Evolutionary conservation across 164 flowering plant genomes (phyloP).

Genomic region (Kalanchoe fedtschenkoi): DNA sequence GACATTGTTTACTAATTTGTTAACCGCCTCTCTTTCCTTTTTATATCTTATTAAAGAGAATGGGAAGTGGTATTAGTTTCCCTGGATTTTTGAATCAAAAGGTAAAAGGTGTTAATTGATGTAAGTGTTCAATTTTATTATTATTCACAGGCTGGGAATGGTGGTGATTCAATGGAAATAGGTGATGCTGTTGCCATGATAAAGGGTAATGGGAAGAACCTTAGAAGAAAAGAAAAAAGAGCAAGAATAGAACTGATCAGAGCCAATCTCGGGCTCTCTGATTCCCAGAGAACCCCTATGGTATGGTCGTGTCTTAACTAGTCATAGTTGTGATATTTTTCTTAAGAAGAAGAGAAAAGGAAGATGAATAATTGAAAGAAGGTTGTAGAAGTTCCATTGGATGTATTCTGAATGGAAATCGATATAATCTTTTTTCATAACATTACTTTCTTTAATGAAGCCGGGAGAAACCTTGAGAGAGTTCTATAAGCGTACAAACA

Average conservation of each 20-base stretch:
- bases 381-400: neutral
- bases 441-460: constrained; percentile 24
- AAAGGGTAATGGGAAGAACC: constrained; percentile 67
- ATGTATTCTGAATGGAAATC: neutral
- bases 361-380: neutral
- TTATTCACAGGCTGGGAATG: constrained; percentile 26
- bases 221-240: constrained; percentile 85
- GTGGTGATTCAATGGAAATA: constrained; percentile 30
- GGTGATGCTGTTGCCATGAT: constrained; percentile 85
- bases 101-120: neutral
- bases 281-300: constrained; percentile 91
- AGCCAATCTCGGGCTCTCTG: constrained; percentile 96
- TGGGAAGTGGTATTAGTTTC: no score
- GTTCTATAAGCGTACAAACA: constrained; percentile 73
- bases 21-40: neutral
- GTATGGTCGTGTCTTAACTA: constrained; percentile 22
- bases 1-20: neutral
- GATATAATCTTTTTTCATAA: neutral
- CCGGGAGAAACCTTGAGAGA: constrained; percentile 92
- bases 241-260: constrained; percentile 90
- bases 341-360: neutral
- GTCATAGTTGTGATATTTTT: neutral
- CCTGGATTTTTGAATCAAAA: no score
- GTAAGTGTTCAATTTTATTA: constrained; percentile 5
- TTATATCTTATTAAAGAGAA: neutral